Conservation (phyloP, 176 grass and related monocot species). For the Aegilops bicornis region DNA sequence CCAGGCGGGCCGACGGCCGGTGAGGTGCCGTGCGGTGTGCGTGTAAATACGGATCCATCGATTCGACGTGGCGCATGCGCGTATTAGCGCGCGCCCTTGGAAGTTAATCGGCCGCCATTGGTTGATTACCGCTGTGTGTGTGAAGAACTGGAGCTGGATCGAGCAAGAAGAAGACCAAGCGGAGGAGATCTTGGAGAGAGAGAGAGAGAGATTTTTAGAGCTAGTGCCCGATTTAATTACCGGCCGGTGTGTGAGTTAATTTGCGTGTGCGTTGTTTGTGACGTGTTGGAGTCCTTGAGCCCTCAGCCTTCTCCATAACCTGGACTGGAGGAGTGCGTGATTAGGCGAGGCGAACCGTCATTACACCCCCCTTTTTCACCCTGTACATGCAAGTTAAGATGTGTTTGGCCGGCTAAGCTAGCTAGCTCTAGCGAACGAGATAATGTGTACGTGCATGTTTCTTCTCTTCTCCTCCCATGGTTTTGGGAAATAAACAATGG, state of each 20-base stretch:
- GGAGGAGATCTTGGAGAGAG: background rate
- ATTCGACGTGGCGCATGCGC: slow-evolving; percentile 32
- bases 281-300: background rate
- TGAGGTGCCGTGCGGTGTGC: background rate
- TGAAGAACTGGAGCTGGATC: no score
- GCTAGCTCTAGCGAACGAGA: background rate
- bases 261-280: slow-evolving; percentile 38
- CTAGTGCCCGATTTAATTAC: background rate
- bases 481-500: slow-evolving; percentile 3
- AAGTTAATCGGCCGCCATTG: background rate
- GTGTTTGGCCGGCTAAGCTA: background rate
- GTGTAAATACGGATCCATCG: slow-evolving; percentile 15
- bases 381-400: slow-evolving; percentile 31
- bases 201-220: background rate
- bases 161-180: background rate
- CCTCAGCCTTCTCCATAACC: background rate
- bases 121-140: background rate
- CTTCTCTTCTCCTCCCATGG: background rate
- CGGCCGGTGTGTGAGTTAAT: background rate
- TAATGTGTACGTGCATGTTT: background rate
- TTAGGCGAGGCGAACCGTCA: slow-evolving; percentile 26
- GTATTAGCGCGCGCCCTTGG: slow-evolving; percentile 19
- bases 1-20: background rate
- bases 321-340: background rate
- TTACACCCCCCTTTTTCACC: background rate